Base-by-base conservation (phyloP, 2,329 filamentous ascomycete species). In the Trichoderma sp. region DNA sequence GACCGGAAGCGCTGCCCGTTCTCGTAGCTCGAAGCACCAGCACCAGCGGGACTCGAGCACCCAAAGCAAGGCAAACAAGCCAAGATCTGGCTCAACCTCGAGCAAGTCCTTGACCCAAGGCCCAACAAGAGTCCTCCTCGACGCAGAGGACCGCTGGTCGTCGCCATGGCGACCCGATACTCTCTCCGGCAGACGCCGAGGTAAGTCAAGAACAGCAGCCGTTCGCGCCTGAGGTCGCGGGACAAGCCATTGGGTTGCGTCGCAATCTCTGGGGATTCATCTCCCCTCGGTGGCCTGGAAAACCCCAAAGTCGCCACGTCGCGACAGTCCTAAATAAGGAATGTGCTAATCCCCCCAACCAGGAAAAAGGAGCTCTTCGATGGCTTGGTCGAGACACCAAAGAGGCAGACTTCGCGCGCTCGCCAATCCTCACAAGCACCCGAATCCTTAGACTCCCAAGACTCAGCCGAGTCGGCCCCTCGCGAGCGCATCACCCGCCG, bases 361-460 rank as follows among this genome's bases (percentile, higher is more conserved):
- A 87, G 85, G 69, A 87, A 87, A 76, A 86, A 85, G 76, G 84
- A 86, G 73, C 81, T 85, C 65, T 87, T 85, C 70, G 80, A 85
- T 43, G 85, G 85, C 70, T 85, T 87, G 84, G 77, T 87, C 67
- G 83, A 86, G 74, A 87, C 84, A 9, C 84, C 84, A 58, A 66
- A 67, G 43, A 75, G 76, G 48, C 82, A 82, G 50, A 77, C 78
- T 52, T 58, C 63, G 28, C 63, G 66, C 34, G 80, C 82, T 71
- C 82, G 84, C 70, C 84, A 83, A 72, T 79, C 82, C 10, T 80
- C 80, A 26, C 77, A 82, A 57, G 76, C 79, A 43, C 71, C 77
- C 58, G 80, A 82, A 26, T 69, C 72, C 44, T 78, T 79, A 47
- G 83, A 83, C 64, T 75, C 76, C 66, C 83, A 85, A 62, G 82